phyloP scores from a whole-genome alignment of 2,329 filamentous ascomycete genomes.

The Escovopsis sp. region DNA sequence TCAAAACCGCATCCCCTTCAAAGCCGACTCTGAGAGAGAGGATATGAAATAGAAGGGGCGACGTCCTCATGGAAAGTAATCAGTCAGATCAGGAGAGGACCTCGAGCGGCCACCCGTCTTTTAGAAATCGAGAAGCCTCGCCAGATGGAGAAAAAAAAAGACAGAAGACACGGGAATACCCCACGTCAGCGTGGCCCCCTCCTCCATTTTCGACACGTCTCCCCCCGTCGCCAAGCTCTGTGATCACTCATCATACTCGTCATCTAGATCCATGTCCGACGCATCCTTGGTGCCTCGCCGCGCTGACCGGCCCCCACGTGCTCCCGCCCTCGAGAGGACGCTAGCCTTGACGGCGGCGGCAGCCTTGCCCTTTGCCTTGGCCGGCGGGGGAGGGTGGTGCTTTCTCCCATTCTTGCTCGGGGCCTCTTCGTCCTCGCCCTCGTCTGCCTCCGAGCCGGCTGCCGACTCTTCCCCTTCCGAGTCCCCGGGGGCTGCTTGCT shows the following conservation, averaged over 20 bases:
- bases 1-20: too few relatives aligned
- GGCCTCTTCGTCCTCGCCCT: slow-evolving; percentile 8
- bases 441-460: slow-evolving; percentile 9
- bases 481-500: slow-evolving; percentile 6
- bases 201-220: not conserved
- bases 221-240: not conserved
- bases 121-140: not conserved
- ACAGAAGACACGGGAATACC: not conserved
- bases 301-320: slow-evolving; percentile 11
- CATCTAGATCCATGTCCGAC: slow-evolving; percentile 22
- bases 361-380: slow-evolving; percentile 12
- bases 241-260: slow-evolving; percentile 11
- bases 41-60: not conserved
- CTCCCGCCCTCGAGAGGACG: slow-evolving; percentile 8
- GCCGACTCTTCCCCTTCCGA: slow-evolving; percentile 6
- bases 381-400: slow-evolving; percentile 6
- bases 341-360: slow-evolving; percentile 13
- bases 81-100: not conserved
- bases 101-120: not conserved
- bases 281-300: slow-evolving; percentile 13
- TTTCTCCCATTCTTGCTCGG: slow-evolving; percentile 14
- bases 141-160: not conserved
- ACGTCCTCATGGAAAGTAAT: not conserved
- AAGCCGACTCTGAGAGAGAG: too few relatives aligned
- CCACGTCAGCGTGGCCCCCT: too few relatives aligned